phyloP scores from a whole-genome alignment of 2,329 filamentous ascomycete species.

The Dendryphion nanum region DNA sequence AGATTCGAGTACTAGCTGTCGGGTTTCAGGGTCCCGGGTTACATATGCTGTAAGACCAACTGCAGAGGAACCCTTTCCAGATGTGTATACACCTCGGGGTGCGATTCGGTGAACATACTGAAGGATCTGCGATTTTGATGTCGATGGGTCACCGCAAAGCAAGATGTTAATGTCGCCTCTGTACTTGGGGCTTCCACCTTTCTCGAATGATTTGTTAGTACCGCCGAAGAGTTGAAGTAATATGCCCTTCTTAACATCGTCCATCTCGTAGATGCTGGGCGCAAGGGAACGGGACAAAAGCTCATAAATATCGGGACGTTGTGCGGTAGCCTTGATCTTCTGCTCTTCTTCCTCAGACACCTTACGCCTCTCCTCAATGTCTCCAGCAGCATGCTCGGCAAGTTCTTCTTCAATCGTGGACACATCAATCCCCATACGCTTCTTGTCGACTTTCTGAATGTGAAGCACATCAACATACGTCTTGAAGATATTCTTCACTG shows the following conservation, averaged over 20 bases:
- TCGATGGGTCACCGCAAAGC: constrained; percentile 95
- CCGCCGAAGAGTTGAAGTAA: constrained; percentile 94
- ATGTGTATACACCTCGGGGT: constrained; percentile 78
- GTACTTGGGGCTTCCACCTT: constrained; percentile 92
- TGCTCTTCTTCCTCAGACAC: constrained; percentile 83
- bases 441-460: constrained; percentile 94
- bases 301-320: constrained; percentile 86
- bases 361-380: constrained; percentile 79
- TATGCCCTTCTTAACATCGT: constrained; percentile 98
- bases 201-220: constrained; percentile 96
- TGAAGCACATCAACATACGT: constrained; percentile 95
- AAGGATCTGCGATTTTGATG: constrained; percentile 90
- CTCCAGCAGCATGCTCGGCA: constrained; percentile 67
- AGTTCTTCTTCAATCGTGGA: constrained; percentile 85
- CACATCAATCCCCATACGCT: constrained; percentile 84
- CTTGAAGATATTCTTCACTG: constrained; percentile 95
- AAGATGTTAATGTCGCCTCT: constrained; percentile 97
- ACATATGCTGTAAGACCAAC: constrained; percentile 77
- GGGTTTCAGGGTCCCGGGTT: constrained; percentile 70
- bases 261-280: constrained; percentile 95
- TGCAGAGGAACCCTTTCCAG: constrained; percentile 72
- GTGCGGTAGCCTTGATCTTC: constrained; percentile 79
- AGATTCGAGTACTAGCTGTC: constrained; percentile 71
- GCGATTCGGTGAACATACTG: constrained; percentile 98
- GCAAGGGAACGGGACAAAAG: constrained; percentile 86